Percentiles rank a stretch among this genome's conserved stretches.
Evolutionary conservation across 2,329 filamentous ascomycete genomes (phyloP).

Genomic region (Microdochium paspali): DNA sequence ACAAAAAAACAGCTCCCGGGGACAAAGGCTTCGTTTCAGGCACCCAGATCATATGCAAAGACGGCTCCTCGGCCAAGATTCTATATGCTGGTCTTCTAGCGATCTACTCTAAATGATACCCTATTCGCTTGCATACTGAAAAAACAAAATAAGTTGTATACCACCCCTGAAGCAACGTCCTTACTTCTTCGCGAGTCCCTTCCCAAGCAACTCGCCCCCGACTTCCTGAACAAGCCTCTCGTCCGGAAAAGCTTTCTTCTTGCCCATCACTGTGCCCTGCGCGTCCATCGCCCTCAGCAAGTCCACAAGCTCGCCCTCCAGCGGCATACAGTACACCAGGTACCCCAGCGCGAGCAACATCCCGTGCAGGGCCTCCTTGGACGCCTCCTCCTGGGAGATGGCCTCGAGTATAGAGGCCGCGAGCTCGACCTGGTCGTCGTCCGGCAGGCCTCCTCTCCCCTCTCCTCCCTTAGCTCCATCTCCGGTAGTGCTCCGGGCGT

Average conservation of each 20-base stretch:
- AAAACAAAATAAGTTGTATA: too few relatives aligned
- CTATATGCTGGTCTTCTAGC: background rate
- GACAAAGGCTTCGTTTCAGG: too few relatives aligned
- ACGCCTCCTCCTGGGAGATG: constrained; percentile 45
- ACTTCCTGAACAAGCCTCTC: constrained; percentile 49
- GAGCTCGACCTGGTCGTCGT: constrained; percentile 70
- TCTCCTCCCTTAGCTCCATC: constrained; percentile 44
- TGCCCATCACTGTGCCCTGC: constrained; percentile 48
- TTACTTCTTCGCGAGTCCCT: constrained; percentile 30
- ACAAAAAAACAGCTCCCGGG: too few relatives aligned
- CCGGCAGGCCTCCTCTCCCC: constrained; percentile 38
- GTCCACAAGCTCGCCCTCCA: constrained; percentile 69
- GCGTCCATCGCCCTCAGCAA: constrained; percentile 73
- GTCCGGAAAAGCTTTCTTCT: constrained; percentile 45
- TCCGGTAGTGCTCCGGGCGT: too few relatives aligned
- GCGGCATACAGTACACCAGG: constrained; percentile 59
- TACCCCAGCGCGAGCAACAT: constrained; percentile 69
- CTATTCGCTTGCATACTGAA: background rate
- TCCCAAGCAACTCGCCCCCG: constrained; percentile 37
- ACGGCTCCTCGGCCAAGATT: too few relatives aligned
- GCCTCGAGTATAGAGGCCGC: constrained; percentile 74
- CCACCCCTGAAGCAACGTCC: background rate
- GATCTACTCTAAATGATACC: background rate
- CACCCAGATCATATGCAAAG: too few relatives aligned
- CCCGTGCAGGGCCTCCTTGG: constrained; percentile 66